These are phyloP conservation scores for Ilex asprella DNA, from an alignment of 257 asterid genomes.

Conservation along the genomic window DNA sequence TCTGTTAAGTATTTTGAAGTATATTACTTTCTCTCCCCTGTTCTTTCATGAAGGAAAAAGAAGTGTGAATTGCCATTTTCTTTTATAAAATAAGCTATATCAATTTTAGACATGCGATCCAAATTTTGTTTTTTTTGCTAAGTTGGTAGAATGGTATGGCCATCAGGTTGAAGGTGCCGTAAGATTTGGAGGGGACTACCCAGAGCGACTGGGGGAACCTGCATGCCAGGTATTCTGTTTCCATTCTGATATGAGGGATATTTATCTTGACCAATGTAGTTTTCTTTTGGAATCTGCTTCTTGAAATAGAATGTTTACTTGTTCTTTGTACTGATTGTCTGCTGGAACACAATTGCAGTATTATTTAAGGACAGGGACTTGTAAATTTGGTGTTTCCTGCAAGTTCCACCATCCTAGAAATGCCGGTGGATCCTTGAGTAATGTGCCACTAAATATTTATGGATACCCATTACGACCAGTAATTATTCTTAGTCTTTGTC, in stretches of 20 bases:
- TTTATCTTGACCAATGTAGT: background rate
- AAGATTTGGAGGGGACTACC: slow-evolving; percentile 56
- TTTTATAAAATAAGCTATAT: background rate
- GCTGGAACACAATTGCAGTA: slow-evolving; percentile 41
- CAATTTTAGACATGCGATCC: background rate
- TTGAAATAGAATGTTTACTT: background rate
- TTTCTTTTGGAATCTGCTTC: background rate
- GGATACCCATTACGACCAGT: slow-evolving; percentile 94
- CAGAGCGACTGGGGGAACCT: slow-evolving; percentile 82
- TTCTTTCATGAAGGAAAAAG: background rate
- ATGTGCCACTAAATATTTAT: slow-evolving; percentile 52
- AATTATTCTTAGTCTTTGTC: slow-evolving; percentile 11
- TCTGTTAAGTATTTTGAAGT: background rate
- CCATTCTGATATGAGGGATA: background rate
- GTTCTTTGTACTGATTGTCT: background rate
- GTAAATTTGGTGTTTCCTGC: slow-evolving; percentile 84
- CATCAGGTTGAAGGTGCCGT: slow-evolving; percentile 22
- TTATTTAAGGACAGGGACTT: slow-evolving; percentile 73
- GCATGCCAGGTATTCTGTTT: slow-evolving; percentile 59
- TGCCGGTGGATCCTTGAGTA: slow-evolving; percentile 60
- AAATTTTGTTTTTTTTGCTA: background rate
- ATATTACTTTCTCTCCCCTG: background rate
- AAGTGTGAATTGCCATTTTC: slow-evolving; percentile 1
- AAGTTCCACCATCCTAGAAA: slow-evolving; percentile 86
- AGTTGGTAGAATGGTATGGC: slow-evolving; percentile 7